Base-by-base conservation (phyloP, 805 yeast species). In the Cyberlindnera sargentensis region DNA sequence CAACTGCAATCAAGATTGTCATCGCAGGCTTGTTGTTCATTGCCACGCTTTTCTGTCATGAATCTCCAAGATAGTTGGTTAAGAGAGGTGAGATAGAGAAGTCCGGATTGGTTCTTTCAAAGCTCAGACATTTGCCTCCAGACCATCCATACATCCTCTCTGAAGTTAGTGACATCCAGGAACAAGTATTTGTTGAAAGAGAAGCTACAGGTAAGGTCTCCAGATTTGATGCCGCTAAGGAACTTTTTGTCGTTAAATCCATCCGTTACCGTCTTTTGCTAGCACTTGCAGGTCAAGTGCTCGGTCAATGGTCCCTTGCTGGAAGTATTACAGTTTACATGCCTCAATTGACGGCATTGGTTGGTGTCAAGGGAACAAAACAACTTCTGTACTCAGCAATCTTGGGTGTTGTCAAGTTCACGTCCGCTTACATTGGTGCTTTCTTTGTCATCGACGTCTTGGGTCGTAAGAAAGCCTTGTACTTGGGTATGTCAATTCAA, bases 261-360 rank as follows among this genome's bases (percentile, higher is more conserved):
- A 62, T 72, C 43, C 59, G 72, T 43, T 71, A 72, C 59, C 65
- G 81, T 58, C 64, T 76, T 38, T 50, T 61, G 6, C 48, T 76
- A 33, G 71, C 76, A 36, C 44, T 67, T 31, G 46, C 57, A 43
- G 64, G 71, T 29, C 82, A 75, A 57, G 34, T 75, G 10, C 62
- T 76, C 34, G 73, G 73, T 32, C 81, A 77, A 60, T 77, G 81
- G 81, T 69, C 76, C n/a, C 80, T 80, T 41, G 76, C 80, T 6
- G 71, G 70, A 49, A 70, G 80, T 6, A 62, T 78, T 37, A 76
- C 82, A 3, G 73, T 76, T 39, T 78, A 77, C 50, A 75, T 81
- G 33, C 74, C 81, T 2, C 75, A 73, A 40, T 58, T 76, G 36
- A 71, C 75, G 47, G 67, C 66, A 4, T 60, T 73, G 46, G 69